Evolutionary conservation across 1,284 basidiomycete species (phyloP), one percentile per base, ranked within the genome.

Genomic region (Ustilago loliicola): DNA sequence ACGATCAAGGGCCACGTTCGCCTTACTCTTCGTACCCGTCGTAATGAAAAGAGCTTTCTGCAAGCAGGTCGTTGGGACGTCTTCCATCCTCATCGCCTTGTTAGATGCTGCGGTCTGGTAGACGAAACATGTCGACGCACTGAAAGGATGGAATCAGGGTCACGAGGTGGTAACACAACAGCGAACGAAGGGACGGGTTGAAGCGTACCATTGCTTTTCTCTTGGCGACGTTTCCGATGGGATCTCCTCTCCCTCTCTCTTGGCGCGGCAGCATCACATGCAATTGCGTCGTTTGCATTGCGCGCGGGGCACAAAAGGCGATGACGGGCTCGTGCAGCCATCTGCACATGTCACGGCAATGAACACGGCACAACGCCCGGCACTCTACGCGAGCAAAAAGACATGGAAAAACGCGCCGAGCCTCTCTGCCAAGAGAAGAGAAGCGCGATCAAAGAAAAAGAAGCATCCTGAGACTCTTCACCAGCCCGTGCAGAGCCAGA

Each of bases 311-410:
- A 13, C 2, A 47, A 8, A 27, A 13, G 48, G 17, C 48, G 8
- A 53, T 53, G 52, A 53, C 6, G 34, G 52, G 11, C 19, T 53
- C 30, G 36, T 53, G 52, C 8, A 53, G 11, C 52, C 29, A 34
- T 10, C 34, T 53, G 30, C 52, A 53, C 21, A 32, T 53, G 29
- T 53, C 52, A 32, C 27, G 3, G 48, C 25, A 32, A 38, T 15
- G 15, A 38, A 34, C 32, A 34, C 48, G 21, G 48, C 48, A 50
- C 48, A 27, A 27, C 23, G 3, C 9, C 51, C n/a, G 8, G 36
- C 36, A 38, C 7, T 38, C 17, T 10, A 38, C 36, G 36, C 25
- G 45, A 6, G 7, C 15, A 6, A 42, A 42, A 42, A 42, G 7
- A 42, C 17, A 42, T 21, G 45, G 2, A n/a, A 47, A 23, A 23